A percentile compares a stretch with the other conserved stretches of the same genome.
phyloP scores from a whole-genome alignment of 2,329 filamentous ascomycete genomes.

The Aureobasidium sp. region DNA sequence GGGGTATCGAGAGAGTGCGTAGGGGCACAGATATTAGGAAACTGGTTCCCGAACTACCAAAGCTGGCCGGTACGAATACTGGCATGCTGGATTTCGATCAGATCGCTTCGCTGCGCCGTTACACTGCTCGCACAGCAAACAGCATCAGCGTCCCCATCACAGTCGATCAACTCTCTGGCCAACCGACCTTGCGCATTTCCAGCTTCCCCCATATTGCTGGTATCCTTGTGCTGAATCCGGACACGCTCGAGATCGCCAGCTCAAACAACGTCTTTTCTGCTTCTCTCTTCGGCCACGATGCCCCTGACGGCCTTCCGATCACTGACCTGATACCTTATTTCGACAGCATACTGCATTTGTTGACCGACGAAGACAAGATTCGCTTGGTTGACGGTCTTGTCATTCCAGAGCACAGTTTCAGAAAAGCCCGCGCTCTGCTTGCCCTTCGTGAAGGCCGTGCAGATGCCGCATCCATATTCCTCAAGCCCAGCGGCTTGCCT shows the following conservation, averaged over 20 bases:
- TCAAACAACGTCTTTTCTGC: slow-evolving; percentile 93
- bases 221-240: slow-evolving; percentile 83
- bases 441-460: slow-evolving; percentile 74
- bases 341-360: slow-evolving; percentile 68
- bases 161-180: slow-evolving; percentile 62
- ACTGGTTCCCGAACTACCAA: slow-evolving; percentile 74
- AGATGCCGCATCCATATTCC: slow-evolving; percentile 67
- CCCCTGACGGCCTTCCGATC: slow-evolving; percentile 71
- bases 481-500: slow-evolving; percentile 74
- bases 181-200: slow-evolving; percentile 71
- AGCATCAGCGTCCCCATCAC: slow-evolving; percentile 77
- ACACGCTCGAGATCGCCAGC: slow-evolving; percentile 71
- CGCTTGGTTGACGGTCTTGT: slow-evolving; percentile 87
- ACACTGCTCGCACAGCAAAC: slow-evolving; percentile 72
- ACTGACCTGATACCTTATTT: slow-evolving; percentile 79
- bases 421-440: slow-evolving; percentile 75
- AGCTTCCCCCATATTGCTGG: slow-evolving; percentile 97
- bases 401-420: slow-evolving; percentile 91
- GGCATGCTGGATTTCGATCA: slow-evolving; percentile 72
- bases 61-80: slow-evolving; percentile 61
- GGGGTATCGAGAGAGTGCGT: slow-evolving; percentile 62
- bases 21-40: slow-evolving; percentile 66
- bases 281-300: slow-evolving; percentile 81
- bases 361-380: slow-evolving; percentile 81
- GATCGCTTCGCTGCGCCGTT: slow-evolving; percentile 64